Evolutionary conservation across 352 stramenopile species (phyloP).

Genomic region (Phytophthora citricola): DNA sequence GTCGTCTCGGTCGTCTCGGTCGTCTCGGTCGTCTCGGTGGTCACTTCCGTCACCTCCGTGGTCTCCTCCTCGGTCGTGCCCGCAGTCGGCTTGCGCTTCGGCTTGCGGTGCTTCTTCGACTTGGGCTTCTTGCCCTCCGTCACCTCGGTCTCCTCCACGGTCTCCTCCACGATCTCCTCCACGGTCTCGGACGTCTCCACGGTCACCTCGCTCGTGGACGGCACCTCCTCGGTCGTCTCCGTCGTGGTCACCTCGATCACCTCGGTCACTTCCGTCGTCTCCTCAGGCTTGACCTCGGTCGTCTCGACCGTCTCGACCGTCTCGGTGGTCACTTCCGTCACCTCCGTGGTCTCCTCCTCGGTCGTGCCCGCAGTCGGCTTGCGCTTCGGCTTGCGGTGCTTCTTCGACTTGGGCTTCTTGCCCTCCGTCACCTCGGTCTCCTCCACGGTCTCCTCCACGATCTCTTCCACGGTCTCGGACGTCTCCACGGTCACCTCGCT

Average conservation of each 20-base stretch:
- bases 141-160: constrained; percentile 1
- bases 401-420: constrained; percentile 10
- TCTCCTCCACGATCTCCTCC: neutral
- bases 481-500: constrained; percentile 2
- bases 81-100: constrained; percentile 1
- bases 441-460: constrained; percentile 4
- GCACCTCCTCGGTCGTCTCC: no score
- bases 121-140: constrained; percentile 19
- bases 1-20: no score
- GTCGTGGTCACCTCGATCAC: no score
- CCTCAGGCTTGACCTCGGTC: neutral
- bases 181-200: neutral
- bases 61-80: no score
- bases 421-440: constrained; percentile 4
- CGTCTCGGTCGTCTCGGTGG: no score
- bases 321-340: no score
- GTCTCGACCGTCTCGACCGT: no score
- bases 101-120: constrained; percentile 24
- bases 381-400: constrained; percentile 5
- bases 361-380: neutral
- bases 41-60: no score
- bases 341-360: no score
- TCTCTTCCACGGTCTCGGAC: constrained; percentile 6
- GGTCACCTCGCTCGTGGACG: no score
- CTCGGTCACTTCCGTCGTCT: neutral